These are phyloP conservation scores for Botrytis sinoallii DNA, from an alignment of 2,329 filamentous ascomycete species.

Conservation along the genomic window DNA sequence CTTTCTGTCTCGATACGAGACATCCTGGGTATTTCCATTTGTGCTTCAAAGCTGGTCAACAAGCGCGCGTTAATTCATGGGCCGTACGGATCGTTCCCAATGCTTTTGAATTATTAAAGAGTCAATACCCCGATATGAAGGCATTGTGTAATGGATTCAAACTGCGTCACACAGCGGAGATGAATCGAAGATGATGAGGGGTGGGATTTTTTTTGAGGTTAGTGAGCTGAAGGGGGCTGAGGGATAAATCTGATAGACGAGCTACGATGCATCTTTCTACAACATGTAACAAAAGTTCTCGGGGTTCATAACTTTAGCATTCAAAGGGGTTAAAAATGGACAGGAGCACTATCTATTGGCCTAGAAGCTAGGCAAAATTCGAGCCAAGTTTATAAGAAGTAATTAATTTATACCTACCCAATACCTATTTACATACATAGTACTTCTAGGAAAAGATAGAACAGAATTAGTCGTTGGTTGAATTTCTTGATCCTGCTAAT, in stretches of 20 bases:
- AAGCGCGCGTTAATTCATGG: constrained; percentile 72
- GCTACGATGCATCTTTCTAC: constrained; percentile 1
- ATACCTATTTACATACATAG: not conserved
- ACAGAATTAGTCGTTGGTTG: not conserved
- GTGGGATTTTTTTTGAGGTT: not conserved
- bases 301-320: constrained; percentile 7
- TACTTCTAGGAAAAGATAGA: not conserved
- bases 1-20: constrained; percentile 90
- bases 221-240: not conserved
- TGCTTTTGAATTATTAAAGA: constrained; percentile 85
- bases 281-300: constrained; percentile 8
- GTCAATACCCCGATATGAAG: constrained; percentile 90
- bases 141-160: constrained; percentile 98
- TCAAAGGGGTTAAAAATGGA: constrained; percentile 16
- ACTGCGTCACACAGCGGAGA: constrained; percentile 37
- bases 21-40: constrained; percentile 93
- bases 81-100: constrained; percentile 88
- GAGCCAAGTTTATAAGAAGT: not conserved
- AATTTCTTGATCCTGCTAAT: not conserved
- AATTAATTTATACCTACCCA: constrained; percentile 5
- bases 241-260: constrained; percentile 3
- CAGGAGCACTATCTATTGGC: constrained; percentile 8
- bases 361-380: not conserved
- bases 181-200: constrained; percentile 26
- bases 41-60: constrained; percentile 88